Evolutionary conservation across 73 alveolate species (phyloP), one percentile per base, ranked within the genome.

Genomic region (Stentor roeselii): DNA sequence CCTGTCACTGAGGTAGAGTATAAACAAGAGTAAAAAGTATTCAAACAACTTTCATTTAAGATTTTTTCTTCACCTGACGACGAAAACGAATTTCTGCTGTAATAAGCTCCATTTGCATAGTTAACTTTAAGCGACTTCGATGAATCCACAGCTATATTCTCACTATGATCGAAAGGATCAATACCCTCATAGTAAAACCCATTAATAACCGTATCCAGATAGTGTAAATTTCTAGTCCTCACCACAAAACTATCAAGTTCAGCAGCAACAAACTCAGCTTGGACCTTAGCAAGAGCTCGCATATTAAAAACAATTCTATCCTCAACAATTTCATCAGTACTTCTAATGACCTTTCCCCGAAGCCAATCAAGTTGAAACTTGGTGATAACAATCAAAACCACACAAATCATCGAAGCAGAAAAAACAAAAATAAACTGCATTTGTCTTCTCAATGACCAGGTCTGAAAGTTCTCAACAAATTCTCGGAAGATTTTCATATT

Each of bases 391-490:
- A 50, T 21, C 21, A 50, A 50, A 21, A 50, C 21, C 21, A 50
- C 30, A 50, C 30, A 11, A 21, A 50, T 6, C 21, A 50, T 11
- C 6, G 21, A 50, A 6, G 30, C 67, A 21, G 67, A 50, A 21
- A 50, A 11, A 11, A 50, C 21, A 50, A 50, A 50, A 11, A 50
- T 50, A 11, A 50, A 6, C 21, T 50, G 67, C 21, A 50, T 89
- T 90, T 30, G 92, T 37, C n/a, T 58, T 76, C 87, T n/a, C 41
- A 42, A 34, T 1, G 35, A 80, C 36, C 38, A 83, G 3, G 59
- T 42, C 58, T 36, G 3, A 60, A 34, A n/a, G 11, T 83, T 6
- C 21, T 11, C 15, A 39, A 78, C 59, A 78, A 42, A 35, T 78
- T 42, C 40, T 42, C 15, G 40, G n/a, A 78, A 35, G n/a, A n/a